These are phyloP conservation scores for Linum lewisii DNA, from an alignment of 345 rosid species.

Conservation along the genomic window DNA sequence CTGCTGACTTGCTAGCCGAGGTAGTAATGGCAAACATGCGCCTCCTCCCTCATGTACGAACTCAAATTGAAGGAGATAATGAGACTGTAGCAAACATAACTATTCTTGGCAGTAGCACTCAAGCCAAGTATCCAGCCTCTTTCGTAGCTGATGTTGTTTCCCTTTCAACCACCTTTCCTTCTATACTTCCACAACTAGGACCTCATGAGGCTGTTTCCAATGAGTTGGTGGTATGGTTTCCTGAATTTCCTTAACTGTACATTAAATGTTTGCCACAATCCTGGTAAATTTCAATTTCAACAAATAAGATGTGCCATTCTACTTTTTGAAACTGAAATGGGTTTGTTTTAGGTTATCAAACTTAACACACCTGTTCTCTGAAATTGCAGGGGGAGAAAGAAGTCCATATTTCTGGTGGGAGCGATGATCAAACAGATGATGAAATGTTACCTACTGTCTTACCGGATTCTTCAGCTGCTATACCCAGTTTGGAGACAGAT, in stretches of 20 bases:
- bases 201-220: conserved; percentile 26
- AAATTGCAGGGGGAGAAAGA: conserved; percentile 44
- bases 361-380: conserved; percentile 14
- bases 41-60: conserved; percentile 42
- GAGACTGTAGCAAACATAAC: conserved; percentile 49
- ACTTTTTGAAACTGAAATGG: background rate
- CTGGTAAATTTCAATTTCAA: background rate
- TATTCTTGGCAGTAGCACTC: conserved; percentile 54
- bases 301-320: background rate
- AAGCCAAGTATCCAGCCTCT: conserved; percentile 63
- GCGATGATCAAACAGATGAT: conserved; percentile 37
- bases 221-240: conserved; percentile 28
- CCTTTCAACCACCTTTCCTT: conserved; percentile 66
- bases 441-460: conserved; percentile 31
- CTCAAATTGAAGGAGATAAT: conserved; percentile 47
- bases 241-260: background rate
- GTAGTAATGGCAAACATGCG: conserved; percentile 94
- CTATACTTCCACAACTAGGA: conserved; percentile 45
- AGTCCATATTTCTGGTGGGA: conserved; percentile 19
- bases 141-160: conserved; percentile 67
- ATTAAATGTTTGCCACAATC: background rate
- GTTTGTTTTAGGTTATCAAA: conserved; percentile 1
- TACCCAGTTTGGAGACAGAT: conserved; percentile 31
- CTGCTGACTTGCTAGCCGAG: conserved; percentile 91
- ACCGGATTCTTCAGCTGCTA: conserved; percentile 35